phyloP scores from a whole-genome alignment of 2,329 filamentous ascomycete species.

The Aspergillus pseudotamarii region DNA sequence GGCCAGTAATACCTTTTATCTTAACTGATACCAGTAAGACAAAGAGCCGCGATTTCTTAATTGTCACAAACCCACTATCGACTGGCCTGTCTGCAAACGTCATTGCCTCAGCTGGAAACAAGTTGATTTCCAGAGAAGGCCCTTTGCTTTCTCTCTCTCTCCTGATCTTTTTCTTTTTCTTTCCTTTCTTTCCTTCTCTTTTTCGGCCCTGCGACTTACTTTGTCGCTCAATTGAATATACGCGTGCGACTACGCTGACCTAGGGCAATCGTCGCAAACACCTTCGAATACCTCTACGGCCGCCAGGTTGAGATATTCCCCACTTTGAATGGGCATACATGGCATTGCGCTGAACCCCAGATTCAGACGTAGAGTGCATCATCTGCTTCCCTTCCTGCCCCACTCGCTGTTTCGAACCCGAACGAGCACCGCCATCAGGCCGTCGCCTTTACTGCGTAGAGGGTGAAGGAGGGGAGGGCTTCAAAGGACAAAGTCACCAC shows the following conservation, averaged over 20 bases:
- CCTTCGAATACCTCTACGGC: background rate
- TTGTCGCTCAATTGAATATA: background rate
- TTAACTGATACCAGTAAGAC: background rate
- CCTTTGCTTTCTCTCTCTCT: background rate
- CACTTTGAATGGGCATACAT: conserved; percentile 23
- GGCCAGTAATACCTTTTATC: background rate
- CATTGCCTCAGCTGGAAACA: background rate
- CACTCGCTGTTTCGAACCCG: conserved; percentile 21
- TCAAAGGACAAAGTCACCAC: conserved; percentile 16
- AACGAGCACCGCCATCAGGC: conserved; percentile 20
- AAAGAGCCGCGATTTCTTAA: background rate
- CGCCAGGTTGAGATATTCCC: background rate
- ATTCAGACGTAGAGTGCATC: conserved; percentile 19
- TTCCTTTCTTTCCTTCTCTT: background rate
- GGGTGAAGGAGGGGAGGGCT: conserved; percentile 34
- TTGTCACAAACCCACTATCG: background rate
- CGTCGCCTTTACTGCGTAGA: conserved; percentile 30
- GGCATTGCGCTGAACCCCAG: conserved; percentile 28
- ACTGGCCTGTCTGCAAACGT: background rate
- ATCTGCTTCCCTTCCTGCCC: conserved; percentile 30
- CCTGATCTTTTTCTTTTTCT: background rate
- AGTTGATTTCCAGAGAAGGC: background rate
- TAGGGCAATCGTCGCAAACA: background rate
- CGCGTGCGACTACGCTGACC: background rate
- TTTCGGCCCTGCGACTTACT: background rate